phyloP scores from a whole-genome alignment of 2,329 filamentous ascomycete species.

The Stylonectria norvegica region DNA sequence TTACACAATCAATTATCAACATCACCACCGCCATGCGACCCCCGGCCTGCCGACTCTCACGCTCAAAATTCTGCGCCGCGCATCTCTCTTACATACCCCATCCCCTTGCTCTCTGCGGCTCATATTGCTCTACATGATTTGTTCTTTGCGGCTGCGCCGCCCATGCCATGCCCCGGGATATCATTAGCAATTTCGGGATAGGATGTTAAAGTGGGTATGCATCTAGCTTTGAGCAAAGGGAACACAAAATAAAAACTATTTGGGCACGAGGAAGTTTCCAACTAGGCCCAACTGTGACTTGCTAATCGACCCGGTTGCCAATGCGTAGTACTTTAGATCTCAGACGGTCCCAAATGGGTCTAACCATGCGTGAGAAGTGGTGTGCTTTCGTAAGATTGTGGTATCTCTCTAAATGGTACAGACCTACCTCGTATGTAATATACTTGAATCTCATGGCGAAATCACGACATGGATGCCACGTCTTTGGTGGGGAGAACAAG shows the following conservation, averaged over 20 bases:
- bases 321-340: no score
- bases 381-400: no score
- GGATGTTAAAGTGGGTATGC: constrained; percentile 19
- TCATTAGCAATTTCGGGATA: constrained; percentile 18
- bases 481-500: no score
- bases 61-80: constrained; percentile 25
- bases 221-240: constrained; percentile 25
- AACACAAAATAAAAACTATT: constrained; percentile 20
- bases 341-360: no score
- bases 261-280: constrained; percentile 7
- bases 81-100: constrained; percentile 28
- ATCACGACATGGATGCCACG: no score
- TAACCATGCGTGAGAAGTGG: no score
- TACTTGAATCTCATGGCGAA: no score
- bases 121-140: constrained; percentile 15
- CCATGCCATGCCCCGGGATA: constrained; percentile 14
- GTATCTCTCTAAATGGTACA: no score
- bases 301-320: no score
- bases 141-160: constrained; percentile 16
- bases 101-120: constrained; percentile 19
- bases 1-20: constrained; percentile 11
- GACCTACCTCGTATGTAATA: no score
- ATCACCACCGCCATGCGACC: constrained; percentile 19
- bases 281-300: no score
- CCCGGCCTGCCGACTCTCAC: constrained; percentile 20